Base-by-base conservation (phyloP, 1,284 basidiomycete genomes). In the Apiotrichum akiyoshidainum region DNA sequence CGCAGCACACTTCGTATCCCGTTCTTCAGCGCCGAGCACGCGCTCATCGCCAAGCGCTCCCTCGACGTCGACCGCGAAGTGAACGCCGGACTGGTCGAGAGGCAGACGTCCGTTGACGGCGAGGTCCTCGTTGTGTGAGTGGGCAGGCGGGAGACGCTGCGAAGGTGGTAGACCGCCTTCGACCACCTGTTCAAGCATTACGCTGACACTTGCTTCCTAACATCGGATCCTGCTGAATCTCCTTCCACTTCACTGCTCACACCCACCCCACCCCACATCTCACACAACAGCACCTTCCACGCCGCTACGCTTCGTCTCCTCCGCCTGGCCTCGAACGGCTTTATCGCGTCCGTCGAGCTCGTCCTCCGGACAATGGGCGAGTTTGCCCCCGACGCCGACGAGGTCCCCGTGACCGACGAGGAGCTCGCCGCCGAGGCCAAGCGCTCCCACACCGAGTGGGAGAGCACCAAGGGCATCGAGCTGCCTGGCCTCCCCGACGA, bases 31-130 rank as follows among this genome's bases (percentile, higher is more conserved):
- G 70, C 80, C 21, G 81, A 85, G 59, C 90, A 94, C 68, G 91
- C 92, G 9, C 70, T 76, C 48, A 88, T 92, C 62, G 89, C 88
- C 31, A 87, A 86, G 69, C 84, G 86, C 71, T 86, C 85, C 54
- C 87, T 95, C 67, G 86, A 89, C 61, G 92, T 94, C 35, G 91
- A 95, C 76, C 78, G 81, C 22, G 91, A 93, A 72, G 81, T 92
- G 44, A 90, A 93, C 67, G 84, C 85, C 3, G 83, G 87, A 42
- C 85, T 86, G 5, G 90, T 93, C 33, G 85, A 86, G 68, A 82
- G 89, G 56, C 81, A 77, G n/a, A 74, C 93, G 44, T 73, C 74
- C 5, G 83, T 89, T 0, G 85, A 90, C 46, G 85, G 81, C 34
- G 79, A 85, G 52, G 79, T 83, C 5, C 80, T 93, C 21, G 80